Conservation (phyloP, 495 filamentous ascomycete species). For the Pseudoneurospora amorphoporcata region DNA sequence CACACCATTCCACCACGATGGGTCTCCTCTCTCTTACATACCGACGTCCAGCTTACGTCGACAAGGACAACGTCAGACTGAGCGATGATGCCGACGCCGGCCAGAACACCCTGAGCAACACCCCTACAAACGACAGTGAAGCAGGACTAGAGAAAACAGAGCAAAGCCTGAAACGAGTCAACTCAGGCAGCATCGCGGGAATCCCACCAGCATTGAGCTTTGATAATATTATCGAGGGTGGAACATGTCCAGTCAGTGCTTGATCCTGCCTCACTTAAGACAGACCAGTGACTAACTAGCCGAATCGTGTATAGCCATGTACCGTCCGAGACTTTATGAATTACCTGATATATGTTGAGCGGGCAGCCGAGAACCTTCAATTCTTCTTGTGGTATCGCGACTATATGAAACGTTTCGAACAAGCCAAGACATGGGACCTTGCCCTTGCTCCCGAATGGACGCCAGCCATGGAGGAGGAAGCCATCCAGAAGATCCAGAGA, state of each 20-base stretch:
- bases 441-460: constrained; percentile 55
- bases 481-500: constrained; percentile 25
- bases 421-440: constrained; percentile 40
- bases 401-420: constrained; percentile 50
- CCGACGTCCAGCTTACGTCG: constrained; percentile 28
- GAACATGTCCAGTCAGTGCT: constrained; percentile 60
- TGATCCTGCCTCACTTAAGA: neutral
- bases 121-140: constrained; percentile 2
- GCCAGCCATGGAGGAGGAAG: constrained; percentile 40
- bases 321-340: constrained; percentile 72
- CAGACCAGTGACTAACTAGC: neutral
- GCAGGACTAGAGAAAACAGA: constrained; percentile 4
- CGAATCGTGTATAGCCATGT: constrained; percentile 44
- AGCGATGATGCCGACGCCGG: constrained; percentile 5
- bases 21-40: constrained; percentile 26
- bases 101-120: constrained; percentile 15
- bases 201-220: constrained; percentile 62
- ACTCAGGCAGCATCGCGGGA: constrained; percentile 19
- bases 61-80: constrained; percentile 7
- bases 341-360: constrained; percentile 66
- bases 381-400: constrained; percentile 68
- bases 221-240: constrained; percentile 59
- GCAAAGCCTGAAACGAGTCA: constrained; percentile 15
- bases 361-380: constrained; percentile 66
- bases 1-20: constrained; percentile 11